A percentile compares a stretch with the other conserved stretches of the same genome.
phyloP scores from a whole-genome alignment of 371 early-diverging fungal genomes.

The Actinomucor elegans region DNA sequence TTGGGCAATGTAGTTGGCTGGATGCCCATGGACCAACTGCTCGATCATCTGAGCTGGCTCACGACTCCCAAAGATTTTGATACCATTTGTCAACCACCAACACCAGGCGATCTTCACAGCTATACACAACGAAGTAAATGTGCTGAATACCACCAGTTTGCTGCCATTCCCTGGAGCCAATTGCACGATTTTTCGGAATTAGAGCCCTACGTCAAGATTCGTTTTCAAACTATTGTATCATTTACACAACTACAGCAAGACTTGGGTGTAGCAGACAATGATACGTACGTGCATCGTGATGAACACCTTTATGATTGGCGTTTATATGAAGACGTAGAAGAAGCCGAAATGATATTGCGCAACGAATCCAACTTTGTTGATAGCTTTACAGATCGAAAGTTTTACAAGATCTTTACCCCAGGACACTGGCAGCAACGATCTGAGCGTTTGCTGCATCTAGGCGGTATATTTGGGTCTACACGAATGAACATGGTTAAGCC shows the following conservation, averaged over 20 bases:
- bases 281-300: conserved; percentile 39
- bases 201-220: conserved; percentile 27
- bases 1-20: conserved; percentile 43
- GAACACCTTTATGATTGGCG: conserved; percentile 50
- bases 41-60: conserved; percentile 35
- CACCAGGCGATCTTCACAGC: conserved; percentile 4
- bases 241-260: conserved; percentile 26
- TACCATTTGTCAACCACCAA: conserved; percentile 20
- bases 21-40: conserved; percentile 40
- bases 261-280: conserved; percentile 18
- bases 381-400: conserved; percentile 39
- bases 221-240: conserved; percentile 18
- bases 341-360: conserved; percentile 28
- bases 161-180: conserved; percentile 41
- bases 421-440: conserved; percentile 27
- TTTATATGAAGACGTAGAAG: conserved; percentile 38
- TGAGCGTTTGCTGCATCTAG: conserved; percentile 49
- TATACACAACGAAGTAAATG: conserved; percentile 24
- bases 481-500: conserved; percentile 45
- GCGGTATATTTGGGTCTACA: conserved; percentile 61
- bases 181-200: conserved; percentile 34
- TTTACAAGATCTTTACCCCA: conserved; percentile 32
- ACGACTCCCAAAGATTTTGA: conserved; percentile 30
- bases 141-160: conserved; percentile 30
- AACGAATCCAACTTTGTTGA: conserved; percentile 43